These are phyloP conservation scores for Solanum chiquidenum DNA, from an alignment of 257 asterid species.

Conservation along the genomic window DNA sequence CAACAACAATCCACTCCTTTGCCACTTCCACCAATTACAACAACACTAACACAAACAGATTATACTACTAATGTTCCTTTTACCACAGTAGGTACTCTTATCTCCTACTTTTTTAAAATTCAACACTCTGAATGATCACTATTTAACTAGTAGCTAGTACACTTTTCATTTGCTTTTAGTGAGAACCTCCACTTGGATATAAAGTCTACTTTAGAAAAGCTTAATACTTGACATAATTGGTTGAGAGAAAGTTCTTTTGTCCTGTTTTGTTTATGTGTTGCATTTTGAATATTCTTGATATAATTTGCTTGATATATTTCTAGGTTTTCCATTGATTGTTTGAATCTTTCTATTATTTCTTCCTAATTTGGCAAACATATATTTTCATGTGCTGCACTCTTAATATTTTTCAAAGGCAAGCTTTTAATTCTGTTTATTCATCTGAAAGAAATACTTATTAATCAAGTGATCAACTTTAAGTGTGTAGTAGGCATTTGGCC, in stretches of 20 bases:
- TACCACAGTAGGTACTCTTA: not conserved
- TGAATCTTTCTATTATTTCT: not conserved
- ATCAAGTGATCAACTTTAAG: not conserved
- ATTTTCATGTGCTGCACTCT: not conserved
- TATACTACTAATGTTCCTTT: slow-evolving; percentile 7
- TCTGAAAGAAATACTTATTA: not conserved
- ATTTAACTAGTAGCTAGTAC: not conserved
- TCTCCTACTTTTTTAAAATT: not conserved
- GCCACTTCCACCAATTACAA: slow-evolving; percentile 13
- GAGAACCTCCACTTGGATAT: not conserved
- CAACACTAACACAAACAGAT: not conserved
- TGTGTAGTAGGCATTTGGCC: not conserved
- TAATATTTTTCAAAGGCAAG: not conserved
- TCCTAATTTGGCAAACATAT: not conserved
- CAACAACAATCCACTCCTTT: slow-evolving; percentile 21
- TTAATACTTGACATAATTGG: not conserved
- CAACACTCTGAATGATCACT: not conserved
- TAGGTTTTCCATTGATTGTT: not conserved
- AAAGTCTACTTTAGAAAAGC: not conserved
- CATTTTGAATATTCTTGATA: not conserved
- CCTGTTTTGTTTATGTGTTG: not conserved
- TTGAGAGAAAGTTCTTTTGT: not conserved
- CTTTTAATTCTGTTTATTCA: not conserved
- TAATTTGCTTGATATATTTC: not conserved
- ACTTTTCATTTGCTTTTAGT: not conserved